Percentiles rank a stretch among this genome's conserved stretches.
These are phyloP conservation scores for Ustilago curta DNA, from an alignment of 1,284 basidiomycete genomes.

Conservation along the genomic window DNA sequence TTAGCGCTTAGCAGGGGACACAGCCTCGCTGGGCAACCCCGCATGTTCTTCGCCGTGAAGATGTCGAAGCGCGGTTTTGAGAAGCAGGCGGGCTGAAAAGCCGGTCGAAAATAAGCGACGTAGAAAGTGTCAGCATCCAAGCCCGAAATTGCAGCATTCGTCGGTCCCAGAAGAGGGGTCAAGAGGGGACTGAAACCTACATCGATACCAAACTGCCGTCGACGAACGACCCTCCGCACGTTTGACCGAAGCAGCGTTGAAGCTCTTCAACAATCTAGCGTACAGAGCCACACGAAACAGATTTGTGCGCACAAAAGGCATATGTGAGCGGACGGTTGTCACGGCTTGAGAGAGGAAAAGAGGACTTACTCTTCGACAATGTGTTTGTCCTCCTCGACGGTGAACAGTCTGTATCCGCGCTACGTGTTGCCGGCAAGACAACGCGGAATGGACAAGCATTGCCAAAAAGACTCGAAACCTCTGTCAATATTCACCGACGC, in stretches of 20 bases:
- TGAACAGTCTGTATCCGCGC: conserved; percentile 3
- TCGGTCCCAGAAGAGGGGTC: too few species aligned
- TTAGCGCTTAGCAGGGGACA: not conserved
- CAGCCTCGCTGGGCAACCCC: not conserved
- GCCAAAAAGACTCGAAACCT: too few species aligned
- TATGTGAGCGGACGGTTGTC: too few species aligned
- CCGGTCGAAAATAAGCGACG: not conserved
- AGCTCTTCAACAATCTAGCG: conserved; percentile 1
- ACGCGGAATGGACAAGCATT: not conserved
- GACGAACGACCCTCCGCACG: not conserved
- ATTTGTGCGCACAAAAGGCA: not conserved
- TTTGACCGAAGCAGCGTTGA: conserved; percentile 3
- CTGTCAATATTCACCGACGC: not conserved
- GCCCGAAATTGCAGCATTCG: not conserved
- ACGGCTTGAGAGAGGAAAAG: not conserved
- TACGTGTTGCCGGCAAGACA: not conserved
- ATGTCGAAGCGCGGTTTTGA: not conserved
- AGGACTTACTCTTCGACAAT: conserved; percentile 25
- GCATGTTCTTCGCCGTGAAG: conserved; percentile 10
- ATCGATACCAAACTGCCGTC: not conserved
- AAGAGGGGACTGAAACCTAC: not conserved
- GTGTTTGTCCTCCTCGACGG: conserved; percentile 14
- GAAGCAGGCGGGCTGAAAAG: not conserved
- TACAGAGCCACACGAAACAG: not conserved
- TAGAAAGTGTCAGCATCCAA: not conserved